These are phyloP conservation scores for Pseudogymnoascus sp. DNA, from an alignment of 2,329 filamentous ascomycete species.

Conservation along the genomic window DNA sequence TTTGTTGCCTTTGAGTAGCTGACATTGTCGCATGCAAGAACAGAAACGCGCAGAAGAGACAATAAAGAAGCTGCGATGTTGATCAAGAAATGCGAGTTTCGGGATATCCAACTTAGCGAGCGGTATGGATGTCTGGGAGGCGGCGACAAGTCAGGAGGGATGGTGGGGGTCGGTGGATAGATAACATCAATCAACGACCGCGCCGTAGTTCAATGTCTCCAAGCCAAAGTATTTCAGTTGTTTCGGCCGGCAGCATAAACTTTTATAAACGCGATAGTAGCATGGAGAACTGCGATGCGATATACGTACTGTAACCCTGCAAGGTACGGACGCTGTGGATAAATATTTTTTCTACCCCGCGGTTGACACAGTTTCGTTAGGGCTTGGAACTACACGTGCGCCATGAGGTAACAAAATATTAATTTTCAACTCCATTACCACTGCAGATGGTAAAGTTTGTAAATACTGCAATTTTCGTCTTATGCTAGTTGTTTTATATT, in stretches of 20 bases:
- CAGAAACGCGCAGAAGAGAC: conserved; percentile 1
- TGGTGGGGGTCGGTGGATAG: conserved; percentile 5
- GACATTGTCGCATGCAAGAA: conserved; percentile 1
- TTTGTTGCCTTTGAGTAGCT: background rate
- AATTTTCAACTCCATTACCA: background rate
- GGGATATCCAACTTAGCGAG: conserved; percentile 7
- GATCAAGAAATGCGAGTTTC: background rate
- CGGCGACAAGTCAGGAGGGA: background rate
- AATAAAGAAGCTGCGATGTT: background rate
- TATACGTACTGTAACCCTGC: conserved; percentile 8
- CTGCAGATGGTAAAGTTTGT: background rate
- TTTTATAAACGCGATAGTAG: background rate
- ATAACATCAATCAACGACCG: conserved; percentile 3
- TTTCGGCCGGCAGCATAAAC: background rate
- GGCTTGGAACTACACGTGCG: conserved; percentile 4
- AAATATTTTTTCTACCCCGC: conserved; percentile 7
- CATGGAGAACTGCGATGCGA: background rate
- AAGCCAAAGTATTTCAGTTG: background rate
- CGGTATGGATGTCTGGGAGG: conserved; percentile 7
- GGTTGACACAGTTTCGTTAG: conserved; percentile 1
- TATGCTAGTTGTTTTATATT: background rate
- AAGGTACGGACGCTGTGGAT: conserved; percentile 1
- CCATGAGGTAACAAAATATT: background rate
- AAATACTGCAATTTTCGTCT: background rate
- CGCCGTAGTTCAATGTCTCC: background rate